Evolutionary conservation across 805 yeast genomes (phyloP).

Genomic region (Yamadazyma paraphyllophila): DNA sequence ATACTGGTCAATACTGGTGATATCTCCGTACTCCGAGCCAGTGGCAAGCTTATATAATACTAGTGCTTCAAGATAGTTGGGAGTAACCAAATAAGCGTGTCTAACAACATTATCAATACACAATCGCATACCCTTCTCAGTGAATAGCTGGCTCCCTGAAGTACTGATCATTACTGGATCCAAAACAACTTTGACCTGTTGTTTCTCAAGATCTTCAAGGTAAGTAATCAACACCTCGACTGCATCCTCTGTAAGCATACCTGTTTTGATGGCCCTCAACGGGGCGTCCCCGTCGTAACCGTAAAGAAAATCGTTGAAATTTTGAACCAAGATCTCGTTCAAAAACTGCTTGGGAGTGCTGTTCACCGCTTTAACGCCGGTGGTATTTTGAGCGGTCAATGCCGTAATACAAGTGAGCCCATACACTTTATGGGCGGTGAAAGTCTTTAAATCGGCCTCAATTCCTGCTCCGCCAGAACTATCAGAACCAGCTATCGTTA

Average conservation of each 20-base stretch:
- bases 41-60: slow-evolving; percentile 32
- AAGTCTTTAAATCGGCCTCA: slow-evolving; percentile 83
- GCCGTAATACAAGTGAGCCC: slow-evolving; percentile 78
- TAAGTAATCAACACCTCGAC: slow-evolving; percentile 43
- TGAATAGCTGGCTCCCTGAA: slow-evolving; percentile 62
- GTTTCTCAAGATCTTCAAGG: slow-evolving; percentile 27
- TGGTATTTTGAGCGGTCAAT: slow-evolving; percentile 76
- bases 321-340: slow-evolving; percentile 47
- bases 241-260: slow-evolving; percentile 64
- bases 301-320: slow-evolving; percentile 53
- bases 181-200: slow-evolving; percentile 46
- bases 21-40: slow-evolving; percentile 16
- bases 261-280: slow-evolving; percentile 71
- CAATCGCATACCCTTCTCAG: slow-evolving; percentile 42
- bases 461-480: slow-evolving; percentile 90
- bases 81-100: slow-evolving; percentile 64
- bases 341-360: slow-evolving; percentile 46
- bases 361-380: slow-evolving; percentile 42
- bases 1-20: slow-evolving; percentile 33
- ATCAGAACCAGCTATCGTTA: slow-evolving; percentile 70
- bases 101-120: slow-evolving; percentile 48
- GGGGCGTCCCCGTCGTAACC: slow-evolving; percentile 25
- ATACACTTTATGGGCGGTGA: slow-evolving; percentile 70
- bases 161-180: slow-evolving; percentile 89
- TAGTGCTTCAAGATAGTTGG: slow-evolving; percentile 69